Conservation (phyloP, 495 filamentous ascomycete genomes). For the Trichoderma virens region DNA sequence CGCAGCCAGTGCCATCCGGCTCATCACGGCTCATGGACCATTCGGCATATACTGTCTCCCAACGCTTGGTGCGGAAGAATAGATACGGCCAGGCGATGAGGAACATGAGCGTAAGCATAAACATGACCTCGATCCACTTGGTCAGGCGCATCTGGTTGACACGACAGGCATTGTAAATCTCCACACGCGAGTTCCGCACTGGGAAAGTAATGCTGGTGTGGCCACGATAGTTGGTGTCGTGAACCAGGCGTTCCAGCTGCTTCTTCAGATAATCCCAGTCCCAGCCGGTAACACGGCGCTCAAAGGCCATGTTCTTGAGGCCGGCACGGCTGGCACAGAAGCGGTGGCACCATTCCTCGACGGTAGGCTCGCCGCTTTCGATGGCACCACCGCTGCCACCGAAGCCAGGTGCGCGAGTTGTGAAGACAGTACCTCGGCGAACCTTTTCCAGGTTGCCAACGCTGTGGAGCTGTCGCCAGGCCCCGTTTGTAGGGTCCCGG, state of each 20-base stretch:
- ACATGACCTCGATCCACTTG: conserved; percentile 49
- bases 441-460: conserved; percentile 33
- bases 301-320: conserved; percentile 45
- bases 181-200: conserved; percentile 35
- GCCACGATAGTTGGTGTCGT: conserved; percentile 54
- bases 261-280: conserved; percentile 37
- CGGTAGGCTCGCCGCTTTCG: conserved; percentile 24
- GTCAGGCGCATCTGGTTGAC: conserved; percentile 52
- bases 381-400: conserved; percentile 16
- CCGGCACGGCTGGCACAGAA: conserved; percentile 42
- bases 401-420: conserved; percentile 30
- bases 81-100: conserved; percentile 57
- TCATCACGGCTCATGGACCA: conserved; percentile 41
- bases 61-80: conserved; percentile 54
- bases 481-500: conserved; percentile 14
- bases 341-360: conserved; percentile 49
- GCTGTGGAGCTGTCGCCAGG: conserved; percentile 26
- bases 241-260: conserved; percentile 39
- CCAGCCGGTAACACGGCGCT: conserved; percentile 43
- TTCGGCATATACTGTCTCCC: conserved; percentile 45
- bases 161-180: conserved; percentile 47
- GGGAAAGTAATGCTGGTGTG: conserved; percentile 44
- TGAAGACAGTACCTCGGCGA: conserved; percentile 33
- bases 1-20: conserved; percentile 14
- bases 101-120: conserved; percentile 53